A percentile compares a stretch with the other conserved stretches of the same genome.
phyloP scores from a whole-genome alignment of 768 basidiomycete species.

The Phylloporus sp. region DNA sequence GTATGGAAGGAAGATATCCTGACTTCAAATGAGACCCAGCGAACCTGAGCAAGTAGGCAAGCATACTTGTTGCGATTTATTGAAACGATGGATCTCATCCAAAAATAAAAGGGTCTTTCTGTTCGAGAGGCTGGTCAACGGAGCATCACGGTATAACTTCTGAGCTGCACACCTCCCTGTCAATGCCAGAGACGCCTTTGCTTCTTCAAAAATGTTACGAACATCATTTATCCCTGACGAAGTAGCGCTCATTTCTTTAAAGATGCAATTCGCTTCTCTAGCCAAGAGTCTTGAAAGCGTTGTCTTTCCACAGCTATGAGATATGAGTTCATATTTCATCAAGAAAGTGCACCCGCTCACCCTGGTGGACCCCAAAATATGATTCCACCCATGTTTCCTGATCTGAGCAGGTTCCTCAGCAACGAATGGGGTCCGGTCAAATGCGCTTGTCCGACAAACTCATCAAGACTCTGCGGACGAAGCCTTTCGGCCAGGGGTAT shows the following conservation, averaged over 20 bases:
- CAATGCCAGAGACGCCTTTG: slow-evolving; percentile 56
- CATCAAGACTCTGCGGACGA: slow-evolving; percentile 56
- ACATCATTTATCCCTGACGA: slow-evolving; percentile 65
- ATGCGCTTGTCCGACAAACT: slow-evolving; percentile 71
- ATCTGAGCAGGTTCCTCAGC: slow-evolving; percentile 48
- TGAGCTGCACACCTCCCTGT: slow-evolving; percentile 52
- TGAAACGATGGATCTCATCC: slow-evolving; percentile 83
- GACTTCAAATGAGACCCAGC: slow-evolving; percentile 12
- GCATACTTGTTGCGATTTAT: slow-evolving; percentile 60
- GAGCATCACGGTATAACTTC: background rate
- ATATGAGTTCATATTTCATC: background rate
- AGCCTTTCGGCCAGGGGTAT: slow-evolving; percentile 69
- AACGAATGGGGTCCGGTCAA: slow-evolving; percentile 53
- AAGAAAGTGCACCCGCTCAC: slow-evolving; percentile 24
- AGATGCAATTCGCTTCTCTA: slow-evolving; percentile 48
- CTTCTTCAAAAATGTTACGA: slow-evolving; percentile 69
- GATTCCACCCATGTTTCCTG: slow-evolving; percentile 51
- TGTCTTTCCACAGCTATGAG: slow-evolving; percentile 61
- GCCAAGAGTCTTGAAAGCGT: slow-evolving; percentile 73
- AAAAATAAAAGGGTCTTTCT: slow-evolving; percentile 74
- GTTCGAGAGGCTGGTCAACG: slow-evolving; percentile 4
- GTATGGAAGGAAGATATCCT: slow-evolving; percentile 79
- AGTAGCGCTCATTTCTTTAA: slow-evolving; percentile 78
- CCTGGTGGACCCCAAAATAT: slow-evolving; percentile 78
- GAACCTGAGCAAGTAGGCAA: background rate